Conservation (phyloP, 1,284 basidiomycete species). For the Cystobasidium sp. region DNA sequence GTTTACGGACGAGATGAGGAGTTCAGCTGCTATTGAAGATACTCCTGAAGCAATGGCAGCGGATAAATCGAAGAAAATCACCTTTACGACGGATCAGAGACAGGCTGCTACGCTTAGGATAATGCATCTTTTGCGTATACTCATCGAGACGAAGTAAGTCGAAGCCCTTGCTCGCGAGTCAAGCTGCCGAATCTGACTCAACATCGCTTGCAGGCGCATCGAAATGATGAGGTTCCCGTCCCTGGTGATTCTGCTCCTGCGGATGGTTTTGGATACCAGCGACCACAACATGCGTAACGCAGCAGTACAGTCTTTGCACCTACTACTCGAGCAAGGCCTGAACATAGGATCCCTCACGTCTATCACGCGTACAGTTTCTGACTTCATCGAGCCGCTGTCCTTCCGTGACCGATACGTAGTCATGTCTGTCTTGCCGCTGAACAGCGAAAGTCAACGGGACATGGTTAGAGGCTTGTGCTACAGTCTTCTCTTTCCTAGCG, state of each 20-base stretch:
- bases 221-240: not conserved
- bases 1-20: slow-evolving; percentile 9
- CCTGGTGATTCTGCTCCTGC: slow-evolving; percentile 4
- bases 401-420: slow-evolving; percentile 15
- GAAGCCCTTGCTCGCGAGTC: no score
- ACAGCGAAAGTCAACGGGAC: not conserved
- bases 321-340: not conserved
- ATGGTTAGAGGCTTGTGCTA: slow-evolving; percentile 18
- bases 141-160: slow-evolving; percentile 32
- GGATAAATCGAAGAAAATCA: not conserved
- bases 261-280: slow-evolving; percentile 16
- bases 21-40: slow-evolving; percentile 9
- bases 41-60: slow-evolving; percentile 14
- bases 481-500: not conserved
- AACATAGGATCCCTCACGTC: not conserved
- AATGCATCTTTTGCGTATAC: not conserved
- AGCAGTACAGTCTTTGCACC: not conserved
- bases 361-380: not conserved
- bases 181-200: not conserved
- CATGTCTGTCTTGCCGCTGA: slow-evolving; percentile 20
- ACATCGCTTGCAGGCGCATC: slow-evolving; percentile 10
- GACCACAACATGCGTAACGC: slow-evolving; percentile 12
- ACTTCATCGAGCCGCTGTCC: not conserved
- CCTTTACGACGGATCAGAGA: slow-evolving; percentile 10
- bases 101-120: slow-evolving; percentile 19